Conservation (phyloP, 345 rosid species). For the Populus davidiana region DNA sequence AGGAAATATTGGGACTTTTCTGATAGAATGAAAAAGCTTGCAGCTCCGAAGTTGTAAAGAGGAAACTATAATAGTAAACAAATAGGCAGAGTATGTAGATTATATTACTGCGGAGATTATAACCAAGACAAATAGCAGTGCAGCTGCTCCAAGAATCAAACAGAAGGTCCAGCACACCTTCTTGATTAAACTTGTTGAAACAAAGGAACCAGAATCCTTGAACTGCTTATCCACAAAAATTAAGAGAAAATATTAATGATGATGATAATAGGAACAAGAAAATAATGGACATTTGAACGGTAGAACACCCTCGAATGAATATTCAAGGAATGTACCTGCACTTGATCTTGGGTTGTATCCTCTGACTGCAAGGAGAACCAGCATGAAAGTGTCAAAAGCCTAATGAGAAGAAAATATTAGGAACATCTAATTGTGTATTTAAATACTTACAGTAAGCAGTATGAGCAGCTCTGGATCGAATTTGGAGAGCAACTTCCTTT, state of each 20-base stretch:
- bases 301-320: not conserved
- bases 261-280: not conserved
- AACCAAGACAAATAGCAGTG: slow-evolving; percentile 33
- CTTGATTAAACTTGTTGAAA: slow-evolving; percentile 17
- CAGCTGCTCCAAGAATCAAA: slow-evolving; percentile 31
- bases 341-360: slow-evolving; percentile 10
- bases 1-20: not conserved
- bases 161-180: slow-evolving; percentile 24
- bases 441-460: slow-evolving; percentile 40
- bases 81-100: not conserved
- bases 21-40: not conserved
- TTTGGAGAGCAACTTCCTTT: not conserved
- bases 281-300: not conserved
- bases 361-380: slow-evolving; percentile 20
- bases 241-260: not conserved
- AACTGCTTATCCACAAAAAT: slow-evolving; percentile 12
- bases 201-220: not conserved
- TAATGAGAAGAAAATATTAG: not conserved
- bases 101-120: slow-evolving; percentile 38
- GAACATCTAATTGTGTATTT: not conserved
- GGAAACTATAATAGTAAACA: not conserved
- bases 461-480: slow-evolving; percentile 28
- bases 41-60: not conserved
- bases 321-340: slow-evolving; percentile 14
- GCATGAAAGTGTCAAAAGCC: not conserved